Conservation (phyloP, 345 rosid genomes). For the Erucastrum elatum region DNA sequence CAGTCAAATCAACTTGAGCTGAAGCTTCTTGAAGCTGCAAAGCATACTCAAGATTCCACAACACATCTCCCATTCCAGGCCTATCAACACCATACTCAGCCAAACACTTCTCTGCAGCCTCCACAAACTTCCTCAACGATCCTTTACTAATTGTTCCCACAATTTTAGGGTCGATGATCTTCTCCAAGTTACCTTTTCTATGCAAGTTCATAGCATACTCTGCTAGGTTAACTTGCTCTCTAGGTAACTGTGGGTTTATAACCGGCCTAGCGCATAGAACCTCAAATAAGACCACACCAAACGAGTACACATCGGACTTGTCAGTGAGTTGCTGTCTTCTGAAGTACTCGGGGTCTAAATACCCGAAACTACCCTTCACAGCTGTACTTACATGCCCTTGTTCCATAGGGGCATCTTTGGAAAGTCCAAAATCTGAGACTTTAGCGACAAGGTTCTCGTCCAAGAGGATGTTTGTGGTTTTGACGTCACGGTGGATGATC, state of each 20-base stretch:
- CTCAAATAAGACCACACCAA: constrained; percentile 83
- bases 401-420: constrained; percentile 69
- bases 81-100: constrained; percentile 81
- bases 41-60: constrained; percentile 85
- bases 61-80: constrained; percentile 82
- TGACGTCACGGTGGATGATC: constrained; percentile 84
- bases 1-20: constrained; percentile 42
- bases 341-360: constrained; percentile 85
- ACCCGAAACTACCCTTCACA: constrained; percentile 89
- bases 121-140: constrained; percentile 61
- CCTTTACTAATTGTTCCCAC: constrained; percentile 49
- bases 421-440: constrained; percentile 80
- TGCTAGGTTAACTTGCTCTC: constrained; percentile 77
- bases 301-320: constrained; percentile 87
- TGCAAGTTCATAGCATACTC: constrained; percentile 80
- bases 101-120: constrained; percentile 85
- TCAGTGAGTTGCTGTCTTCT: constrained; percentile 78
- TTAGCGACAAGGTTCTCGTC: constrained; percentile 80
- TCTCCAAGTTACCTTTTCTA: constrained; percentile 58
- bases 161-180: constrained; percentile 61
- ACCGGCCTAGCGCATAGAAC: constrained; percentile 78
- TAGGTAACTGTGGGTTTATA: constrained; percentile 56
- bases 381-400: constrained; percentile 83
- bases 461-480: constrained; percentile 80
- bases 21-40: constrained; percentile 76